Conservation (phyloP, 495 filamentous ascomycete genomes). For the Aeminium ludgeri region DNA sequence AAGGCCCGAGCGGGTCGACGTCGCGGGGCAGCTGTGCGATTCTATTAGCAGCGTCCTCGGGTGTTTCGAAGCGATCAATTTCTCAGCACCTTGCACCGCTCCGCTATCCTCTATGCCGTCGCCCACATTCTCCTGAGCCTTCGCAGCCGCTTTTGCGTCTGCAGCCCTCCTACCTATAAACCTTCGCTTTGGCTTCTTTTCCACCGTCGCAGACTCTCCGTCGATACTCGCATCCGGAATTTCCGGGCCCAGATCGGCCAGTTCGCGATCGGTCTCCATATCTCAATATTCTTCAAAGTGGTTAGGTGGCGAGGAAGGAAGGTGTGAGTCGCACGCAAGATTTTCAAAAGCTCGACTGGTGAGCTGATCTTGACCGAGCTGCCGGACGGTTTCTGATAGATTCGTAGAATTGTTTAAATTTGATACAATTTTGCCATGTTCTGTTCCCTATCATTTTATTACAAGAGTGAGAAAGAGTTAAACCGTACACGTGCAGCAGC, state of each 20-base stretch:
- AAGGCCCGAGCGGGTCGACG: constrained; percentile 56
- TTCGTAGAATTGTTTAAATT: too few species aligned
- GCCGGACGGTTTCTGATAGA: too few species aligned
- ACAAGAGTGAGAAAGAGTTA: too few species aligned
- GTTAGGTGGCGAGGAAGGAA: not conserved
- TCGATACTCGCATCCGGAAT: constrained; percentile 15
- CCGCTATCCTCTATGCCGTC: constrained; percentile 25
- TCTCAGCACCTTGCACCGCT: constrained; percentile 25
- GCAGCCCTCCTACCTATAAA: constrained; percentile 25
- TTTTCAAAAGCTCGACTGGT: too few species aligned
- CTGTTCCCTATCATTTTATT: too few species aligned
- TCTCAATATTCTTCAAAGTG: not conserved
- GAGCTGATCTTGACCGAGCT: too few species aligned
- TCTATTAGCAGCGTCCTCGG: constrained; percentile 4
- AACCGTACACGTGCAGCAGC: too few species aligned
- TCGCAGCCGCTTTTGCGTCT: constrained; percentile 19
- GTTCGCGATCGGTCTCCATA: constrained; percentile 26
- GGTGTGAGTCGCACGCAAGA: too few species aligned
- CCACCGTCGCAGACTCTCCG: constrained; percentile 14
- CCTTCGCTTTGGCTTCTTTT: constrained; percentile 24
- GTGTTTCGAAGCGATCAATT: not conserved
- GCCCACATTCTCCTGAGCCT: constrained; percentile 11
- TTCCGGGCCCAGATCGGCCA: constrained; percentile 20
- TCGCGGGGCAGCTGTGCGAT: constrained; percentile 29
- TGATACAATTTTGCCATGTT: too few species aligned